Evolutionary conservation across 495 filamentous ascomycete genomes (phyloP), one percentile per base, ranked within the genome.

Genomic region (Aspergillus carlsbadensis): DNA sequence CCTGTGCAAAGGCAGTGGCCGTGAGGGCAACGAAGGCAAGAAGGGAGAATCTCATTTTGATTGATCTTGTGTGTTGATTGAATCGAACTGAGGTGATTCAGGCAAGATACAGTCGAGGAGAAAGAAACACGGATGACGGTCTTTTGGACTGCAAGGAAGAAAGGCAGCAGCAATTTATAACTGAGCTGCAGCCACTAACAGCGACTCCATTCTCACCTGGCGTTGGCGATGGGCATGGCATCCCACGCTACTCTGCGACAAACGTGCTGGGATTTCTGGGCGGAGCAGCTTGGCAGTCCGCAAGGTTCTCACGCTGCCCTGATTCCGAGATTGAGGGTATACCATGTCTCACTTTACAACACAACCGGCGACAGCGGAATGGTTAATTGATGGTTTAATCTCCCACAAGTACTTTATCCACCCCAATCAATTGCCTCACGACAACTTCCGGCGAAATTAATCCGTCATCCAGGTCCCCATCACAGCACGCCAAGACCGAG

Each of bases 1-100:
- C 53, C 40, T 49, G 57, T 31, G 53, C 62, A 18, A 58, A 18
- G 20, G 49, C 49, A 17, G 55, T 39, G 20, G 66, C 53, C 20
- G 59, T 50, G 40, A 61, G 39, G 29, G 61, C 61, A n/a, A 61
- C 15, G 15, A 65, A 24, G 17, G 57, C 52, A 24, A 69, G 48
- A 41, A 66, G 33, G 36, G 44, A 55, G 41, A 26, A 50, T 52
- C 35, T 65, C 63, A 65, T 65, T 5, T 39, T 39, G 11, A 14
- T 39, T 39, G 11, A 14, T 39, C 15, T 39, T 29, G 8, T 29
- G 26, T 29, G 26, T 29, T 29, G 26, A 29, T 29, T n/a, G 26
- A 4, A 29, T 29, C 26, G 26, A 4, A 8, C 4, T 29, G 26
- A 29, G 26, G 26, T 29, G n/a, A n/a, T n/a, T n/a, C n/a, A n/a